A percentile compares a stretch with the other conserved stretches of the same genome.
phyloP scores from a whole-genome alignment of 192 early-diverging fungal species.

The Coemansia sp. region DNA sequence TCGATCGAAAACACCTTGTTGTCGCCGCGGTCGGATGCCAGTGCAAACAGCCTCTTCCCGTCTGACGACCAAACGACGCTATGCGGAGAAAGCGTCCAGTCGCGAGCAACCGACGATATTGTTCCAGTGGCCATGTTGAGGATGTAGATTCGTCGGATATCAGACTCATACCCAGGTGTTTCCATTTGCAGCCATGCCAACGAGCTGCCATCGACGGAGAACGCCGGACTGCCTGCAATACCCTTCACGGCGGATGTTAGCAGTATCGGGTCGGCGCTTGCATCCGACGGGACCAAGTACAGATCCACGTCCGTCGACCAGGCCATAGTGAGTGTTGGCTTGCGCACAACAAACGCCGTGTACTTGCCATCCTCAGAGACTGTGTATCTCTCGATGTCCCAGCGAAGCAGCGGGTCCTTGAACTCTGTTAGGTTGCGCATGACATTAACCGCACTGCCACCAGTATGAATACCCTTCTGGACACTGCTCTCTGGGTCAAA shows the following conservation, averaged over 20 bases:
- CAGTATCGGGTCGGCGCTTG: conserved; percentile 32
- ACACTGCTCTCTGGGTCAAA: conserved; percentile 19
- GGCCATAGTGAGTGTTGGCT: conserved; percentile 51
- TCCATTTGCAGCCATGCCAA: conserved; percentile 80
- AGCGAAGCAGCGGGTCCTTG: conserved; percentile 57
- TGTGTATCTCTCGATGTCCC: conserved; percentile 57
- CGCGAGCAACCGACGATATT: conserved; percentile 34
- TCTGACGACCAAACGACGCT: conserved; percentile 63
- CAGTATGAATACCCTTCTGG: not conserved
- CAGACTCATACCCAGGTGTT: conserved; percentile 72
- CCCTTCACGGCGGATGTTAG: conserved; percentile 58
- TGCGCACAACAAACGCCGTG: conserved; percentile 67
- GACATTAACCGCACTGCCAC: conserved; percentile 16
- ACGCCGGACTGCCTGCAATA: conserved; percentile 60
- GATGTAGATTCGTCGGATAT: conserved; percentile 65
- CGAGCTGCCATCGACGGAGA: conserved; percentile 61
- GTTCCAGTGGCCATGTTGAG: conserved; percentile 25
- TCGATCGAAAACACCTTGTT: conserved; percentile 48
- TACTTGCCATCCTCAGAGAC: conserved; percentile 61
- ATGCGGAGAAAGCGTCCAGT: conserved; percentile 61
- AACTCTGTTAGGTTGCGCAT: conserved; percentile 40
- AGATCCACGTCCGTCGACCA: conserved; percentile 74
- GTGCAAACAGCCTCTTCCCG: conserved; percentile 54
- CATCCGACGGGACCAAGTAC: conserved; percentile 60
- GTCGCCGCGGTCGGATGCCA: conserved; percentile 63